A percentile compares a stretch with the other conserved stretches of the same genome.
Evolutionary conservation across 768 basidiomycete species (phyloP).

Genomic region (Suillus luteus): DNA sequence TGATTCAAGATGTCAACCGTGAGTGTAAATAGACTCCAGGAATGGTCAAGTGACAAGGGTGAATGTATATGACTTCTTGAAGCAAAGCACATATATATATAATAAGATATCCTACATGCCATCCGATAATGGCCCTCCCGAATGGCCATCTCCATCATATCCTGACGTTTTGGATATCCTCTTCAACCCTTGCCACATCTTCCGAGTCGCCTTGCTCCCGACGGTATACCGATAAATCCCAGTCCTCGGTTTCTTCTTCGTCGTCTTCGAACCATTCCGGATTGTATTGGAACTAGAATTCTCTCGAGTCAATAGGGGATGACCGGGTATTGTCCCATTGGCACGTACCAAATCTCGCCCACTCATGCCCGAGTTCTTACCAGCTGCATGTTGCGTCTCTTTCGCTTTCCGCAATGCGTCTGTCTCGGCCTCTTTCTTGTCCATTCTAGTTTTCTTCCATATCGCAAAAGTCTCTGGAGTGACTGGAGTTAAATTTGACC

Average conservation of each 20-base stretch:
- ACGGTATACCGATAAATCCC: conserved; percentile 60
- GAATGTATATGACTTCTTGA: conserved; percentile 7
- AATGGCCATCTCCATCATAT: conserved; percentile 19
- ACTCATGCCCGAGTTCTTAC: conserved; percentile 92
- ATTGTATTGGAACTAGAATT: conserved; percentile 86
- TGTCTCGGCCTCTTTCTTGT: conserved; percentile 91
- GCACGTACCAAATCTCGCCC: conserved; percentile 86
- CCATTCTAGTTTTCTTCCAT: conserved; percentile 95
- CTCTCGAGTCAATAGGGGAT: conserved; percentile 13
- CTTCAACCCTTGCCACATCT: conserved; percentile 25
- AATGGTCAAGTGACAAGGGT: background rate
- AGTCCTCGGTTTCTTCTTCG: conserved; percentile 50
- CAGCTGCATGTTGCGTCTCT: conserved; percentile 77
- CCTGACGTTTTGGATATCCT: conserved; percentile 18
- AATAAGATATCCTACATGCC: conserved; percentile 7
- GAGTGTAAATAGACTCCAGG: background rate
- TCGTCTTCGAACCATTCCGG: conserved; percentile 91
- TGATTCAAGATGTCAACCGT: background rate
- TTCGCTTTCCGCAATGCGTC: conserved; percentile 84
- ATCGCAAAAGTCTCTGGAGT: conserved; percentile 87
- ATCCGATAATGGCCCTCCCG: background rate
- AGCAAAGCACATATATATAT: conserved; percentile 1
- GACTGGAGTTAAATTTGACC: conserved; percentile 87
- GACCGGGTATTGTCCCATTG: background rate
- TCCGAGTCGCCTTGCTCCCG: conserved; percentile 39